Base-by-base conservation (phyloP, 139 green algal species). In the Gonium pectorale region DNA sequence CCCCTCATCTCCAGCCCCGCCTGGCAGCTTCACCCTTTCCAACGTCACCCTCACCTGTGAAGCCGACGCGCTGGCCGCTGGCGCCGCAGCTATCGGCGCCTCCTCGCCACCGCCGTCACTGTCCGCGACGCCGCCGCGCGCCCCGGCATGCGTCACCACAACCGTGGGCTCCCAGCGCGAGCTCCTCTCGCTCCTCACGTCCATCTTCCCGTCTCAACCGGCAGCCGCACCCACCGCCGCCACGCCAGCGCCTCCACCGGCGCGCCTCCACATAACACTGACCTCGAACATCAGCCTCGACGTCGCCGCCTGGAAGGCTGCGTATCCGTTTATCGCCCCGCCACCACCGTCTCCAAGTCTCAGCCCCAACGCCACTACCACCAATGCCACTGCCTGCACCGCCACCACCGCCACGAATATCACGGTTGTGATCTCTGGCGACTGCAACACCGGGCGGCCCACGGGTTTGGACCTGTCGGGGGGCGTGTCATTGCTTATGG, bases 271-370 rank as follows among this genome's bases (percentile, higher is more conserved):
- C 59, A 44, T 82, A 8, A 62, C 40, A 1, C 27, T 82, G 5
- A 59, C 59, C 22, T 29, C 74, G 29, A 82, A 82, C 56, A 33
- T 82, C 59, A 82, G 59, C 56, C 40, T 82, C 0, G 38, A 68
- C 54, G 13, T 17, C 4, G 13, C 52, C 2, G n/a, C 2, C n/a
- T 82, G 59, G 59, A 0, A 0, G 5, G 40, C 40, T 3, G 27
- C 40, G 29, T 8, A 15, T 3, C 74, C 74, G 2, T 7, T 62
- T 5, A 38, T 71, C 1, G 74, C 3, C 54, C 73, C 13, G 33
- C 11, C 40, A 70, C 74, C 5, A 82, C 74, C 40, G 33, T 72
- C 31, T 60, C 74, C 8, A 43, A 8, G n/a, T n/a, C n/a, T n/a
- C n/a, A n/a, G n/a, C n/a, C n/a, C n/a, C n/a, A n/a, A 19, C 49